phyloP scores from a whole-genome alignment of 2,329 filamentous ascomycete genomes.

The Colletotrichum sp. region DNA sequence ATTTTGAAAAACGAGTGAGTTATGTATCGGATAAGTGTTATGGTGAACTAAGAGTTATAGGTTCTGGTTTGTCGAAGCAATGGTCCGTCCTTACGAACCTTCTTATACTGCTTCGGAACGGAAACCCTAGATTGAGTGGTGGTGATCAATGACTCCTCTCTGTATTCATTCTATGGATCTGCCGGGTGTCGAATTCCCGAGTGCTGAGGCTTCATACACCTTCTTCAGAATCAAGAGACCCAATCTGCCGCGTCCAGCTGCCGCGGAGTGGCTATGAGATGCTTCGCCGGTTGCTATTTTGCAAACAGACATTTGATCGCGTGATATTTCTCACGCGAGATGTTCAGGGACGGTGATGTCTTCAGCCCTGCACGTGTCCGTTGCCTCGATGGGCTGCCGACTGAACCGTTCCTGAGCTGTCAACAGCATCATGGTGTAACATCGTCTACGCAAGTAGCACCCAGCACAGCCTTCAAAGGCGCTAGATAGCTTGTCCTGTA shows the following conservation, averaged over 20 bases:
- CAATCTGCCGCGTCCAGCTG: not conserved
- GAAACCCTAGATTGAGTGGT: not conserved
- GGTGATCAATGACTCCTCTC: not conserved
- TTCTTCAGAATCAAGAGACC: not conserved
- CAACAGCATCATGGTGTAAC: not conserved
- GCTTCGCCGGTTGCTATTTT: not conserved
- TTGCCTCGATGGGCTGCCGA: not conserved
- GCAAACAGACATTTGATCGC: not conserved
- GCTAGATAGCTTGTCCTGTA: not conserved
- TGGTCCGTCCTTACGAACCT: not conserved
- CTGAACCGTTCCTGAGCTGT: not conserved
- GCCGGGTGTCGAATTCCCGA: not conserved
- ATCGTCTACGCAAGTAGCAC: not conserved
- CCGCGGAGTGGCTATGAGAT: conserved; percentile 1
- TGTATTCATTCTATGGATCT: accelerated
- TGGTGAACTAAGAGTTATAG: not conserved
- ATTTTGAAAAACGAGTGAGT: not conserved
- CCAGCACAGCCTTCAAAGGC: not conserved
- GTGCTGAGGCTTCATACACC: not conserved
- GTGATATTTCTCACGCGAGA: not conserved
- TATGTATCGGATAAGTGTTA: not conserved
- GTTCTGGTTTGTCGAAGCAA: not conserved
- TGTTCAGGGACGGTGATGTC: not conserved
- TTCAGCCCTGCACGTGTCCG: not conserved
- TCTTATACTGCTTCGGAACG: not conserved